These are phyloP conservation scores for Eruca vesicaria DNA, from an alignment of 441 rosid species.

Conservation along the genomic window DNA sequence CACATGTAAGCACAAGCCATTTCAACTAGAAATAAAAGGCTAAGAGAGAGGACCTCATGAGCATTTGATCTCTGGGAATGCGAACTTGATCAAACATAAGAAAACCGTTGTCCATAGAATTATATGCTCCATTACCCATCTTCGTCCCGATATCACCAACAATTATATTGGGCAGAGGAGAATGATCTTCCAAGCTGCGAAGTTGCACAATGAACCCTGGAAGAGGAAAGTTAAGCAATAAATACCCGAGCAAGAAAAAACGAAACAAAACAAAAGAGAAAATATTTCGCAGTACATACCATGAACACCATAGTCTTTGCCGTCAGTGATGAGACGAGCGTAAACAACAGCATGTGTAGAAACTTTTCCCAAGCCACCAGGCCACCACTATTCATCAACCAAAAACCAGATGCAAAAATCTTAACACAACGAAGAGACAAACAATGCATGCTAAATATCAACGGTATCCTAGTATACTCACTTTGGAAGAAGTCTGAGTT, in stretches of 20 bases:
- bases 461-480: slow-evolving; percentile 37
- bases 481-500: slow-evolving; percentile 86
- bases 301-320: slow-evolving; percentile 79
- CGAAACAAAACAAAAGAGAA: not conserved
- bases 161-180: slow-evolving; percentile 89
- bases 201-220: slow-evolving; percentile 95
- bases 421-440: not conserved
- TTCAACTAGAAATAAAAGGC: slow-evolving; percentile 12
- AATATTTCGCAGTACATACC: slow-evolving; percentile 43
- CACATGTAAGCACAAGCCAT: not conserved
- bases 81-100: slow-evolving; percentile 85
- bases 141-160: slow-evolving; percentile 93
- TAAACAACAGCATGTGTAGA: slow-evolving; percentile 91
- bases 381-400: slow-evolving; percentile 84
- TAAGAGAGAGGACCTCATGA: slow-evolving; percentile 61
- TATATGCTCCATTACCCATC: slow-evolving; percentile 89
- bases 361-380: slow-evolving; percentile 91
- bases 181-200: slow-evolving; percentile 89
- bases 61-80: slow-evolving; percentile 94
- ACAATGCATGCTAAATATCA: not conserved
- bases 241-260: not conserved
- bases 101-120: slow-evolving; percentile 92
- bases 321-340: slow-evolving; percentile 78
- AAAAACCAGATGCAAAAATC: not conserved
- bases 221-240: slow-evolving; percentile 27